A percentile compares a stretch with the other conserved stretches of the same genome.
Conservation (phyloP, 768 basidiomycete genomes). For the Lyophyllum shimeji region DNA sequence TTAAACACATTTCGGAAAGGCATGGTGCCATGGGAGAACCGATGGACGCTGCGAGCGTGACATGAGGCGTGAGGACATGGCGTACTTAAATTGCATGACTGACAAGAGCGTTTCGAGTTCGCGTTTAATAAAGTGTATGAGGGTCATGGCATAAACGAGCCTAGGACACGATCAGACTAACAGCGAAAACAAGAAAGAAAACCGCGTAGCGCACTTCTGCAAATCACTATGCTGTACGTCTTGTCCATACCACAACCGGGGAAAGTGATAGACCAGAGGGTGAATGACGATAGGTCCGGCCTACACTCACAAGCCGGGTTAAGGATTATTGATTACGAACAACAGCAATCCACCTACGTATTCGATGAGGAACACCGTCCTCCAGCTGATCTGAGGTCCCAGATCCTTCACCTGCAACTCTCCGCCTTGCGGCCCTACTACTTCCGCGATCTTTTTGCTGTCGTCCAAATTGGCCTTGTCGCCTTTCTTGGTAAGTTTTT, state of each 20-base stretch:
- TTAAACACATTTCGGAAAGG: slow-evolving; percentile 82
- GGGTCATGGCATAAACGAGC: slow-evolving; percentile 70
- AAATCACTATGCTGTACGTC: slow-evolving; percentile 72
- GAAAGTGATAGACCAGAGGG: slow-evolving; percentile 77
- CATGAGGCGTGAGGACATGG: background rate
- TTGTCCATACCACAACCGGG: slow-evolving; percentile 66
- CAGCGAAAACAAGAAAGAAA: background rate
- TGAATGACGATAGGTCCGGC: slow-evolving; percentile 88
- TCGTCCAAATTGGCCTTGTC: slow-evolving; percentile 65
- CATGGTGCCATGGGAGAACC: slow-evolving; percentile 95
- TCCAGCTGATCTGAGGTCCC: slow-evolving; percentile 88
- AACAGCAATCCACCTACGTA: slow-evolving; percentile 60
- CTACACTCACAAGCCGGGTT: slow-evolving; percentile 35
- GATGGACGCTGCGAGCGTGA: slow-evolving; percentile 65
- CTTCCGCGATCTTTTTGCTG: slow-evolving; percentile 54
- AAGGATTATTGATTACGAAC: background rate
- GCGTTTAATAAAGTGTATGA: slow-evolving; percentile 89
- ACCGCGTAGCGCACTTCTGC: slow-evolving; percentile 59
- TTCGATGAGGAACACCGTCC: slow-evolving; percentile 89
- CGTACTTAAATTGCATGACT: slow-evolving; percentile 22
- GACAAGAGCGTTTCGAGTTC: slow-evolving; percentile 91
- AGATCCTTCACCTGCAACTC: slow-evolving; percentile 84
- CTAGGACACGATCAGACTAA: slow-evolving; percentile 25
- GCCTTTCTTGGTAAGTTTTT: slow-evolving; percentile 67
- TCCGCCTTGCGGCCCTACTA: slow-evolving; percentile 58